Base-by-base conservation (phyloP, 345 rosid genomes). In the Populus davidiana region DNA sequence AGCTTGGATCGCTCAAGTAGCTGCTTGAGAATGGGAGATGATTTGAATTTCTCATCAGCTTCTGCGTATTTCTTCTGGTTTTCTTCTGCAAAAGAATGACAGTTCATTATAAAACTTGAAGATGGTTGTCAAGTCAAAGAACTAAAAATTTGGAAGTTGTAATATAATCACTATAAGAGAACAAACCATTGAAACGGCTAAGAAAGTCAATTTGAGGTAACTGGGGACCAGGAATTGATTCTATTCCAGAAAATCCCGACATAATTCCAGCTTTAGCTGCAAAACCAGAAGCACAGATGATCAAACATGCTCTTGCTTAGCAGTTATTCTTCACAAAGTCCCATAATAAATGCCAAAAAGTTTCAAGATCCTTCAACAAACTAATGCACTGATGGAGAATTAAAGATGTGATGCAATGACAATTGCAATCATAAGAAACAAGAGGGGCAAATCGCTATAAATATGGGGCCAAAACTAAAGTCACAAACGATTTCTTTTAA, bases 1-100 rank as follows among this genome's bases (percentile, higher is more conserved):
- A 81, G 76, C 85, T 90, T 83, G 79, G 98, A 91, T 61, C 82
- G 77, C 84, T 91, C 99, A 17, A 94, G 93, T 8, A 94, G 86
- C 84, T 94, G 76, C 89, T 93, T 89, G 67, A 94, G 94, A 73
- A 94, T 52, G 54, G 97, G 99, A 69, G 97, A 91, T 61, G 88
- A 82, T 81, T 90, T 93, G 88, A 94, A 94, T 83, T 91, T 88
- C 47, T 83, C 92, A 81, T 94, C 99, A 66, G 65, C 68, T 62
- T 90, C 98, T 12, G 97, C 95, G 23, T 94, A 94, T 79, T 89
- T 91, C 90, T 93, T 93, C 84, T 93, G 98, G 90, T 94, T 94
- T 69, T 89, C 93, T 74, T 89, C 98, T 93, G 93, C 87, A 85
- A 64, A 67, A 67, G 76, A 47, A 64, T 36, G 25, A 20, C 50